These are phyloP conservation scores for Hirschfeldia incana DNA, from an alignment of 345 rosid species.

Conservation along the genomic window DNA sequence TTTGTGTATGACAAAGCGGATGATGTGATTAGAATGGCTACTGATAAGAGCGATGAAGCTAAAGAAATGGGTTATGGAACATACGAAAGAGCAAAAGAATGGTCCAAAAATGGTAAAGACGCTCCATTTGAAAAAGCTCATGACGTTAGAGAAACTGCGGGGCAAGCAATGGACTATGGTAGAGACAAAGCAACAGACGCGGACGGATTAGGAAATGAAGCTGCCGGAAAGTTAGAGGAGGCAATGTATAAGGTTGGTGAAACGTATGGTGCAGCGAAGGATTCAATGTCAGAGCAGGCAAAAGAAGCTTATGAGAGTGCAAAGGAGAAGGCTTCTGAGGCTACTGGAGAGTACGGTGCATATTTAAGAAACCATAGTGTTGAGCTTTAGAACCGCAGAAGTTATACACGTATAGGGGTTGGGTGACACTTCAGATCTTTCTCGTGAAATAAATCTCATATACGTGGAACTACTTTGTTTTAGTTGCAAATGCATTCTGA, in stretches of 20 bases:
- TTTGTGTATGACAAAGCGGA: slow-evolving; percentile 5
- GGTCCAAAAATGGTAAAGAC: slow-evolving; percentile 26
- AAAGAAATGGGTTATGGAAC: slow-evolving; percentile 18
- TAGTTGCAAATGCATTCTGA: not conserved
- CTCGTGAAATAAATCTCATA: slow-evolving; percentile 7
- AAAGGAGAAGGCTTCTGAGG: slow-evolving; percentile 59
- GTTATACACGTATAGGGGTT: slow-evolving; percentile 4
- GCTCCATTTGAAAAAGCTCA: slow-evolving; percentile 22
- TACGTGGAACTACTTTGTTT: not conserved
- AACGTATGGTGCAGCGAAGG: slow-evolving; percentile 47
- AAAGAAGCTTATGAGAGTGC: slow-evolving; percentile 52
- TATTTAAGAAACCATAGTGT: slow-evolving; percentile 30
- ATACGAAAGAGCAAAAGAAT: slow-evolving; percentile 22
- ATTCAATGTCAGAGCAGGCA: slow-evolving; percentile 30
- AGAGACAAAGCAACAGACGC: slow-evolving; percentile 30
- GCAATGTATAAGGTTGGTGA: slow-evolving; percentile 40
- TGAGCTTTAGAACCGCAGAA: slow-evolving; percentile 28
- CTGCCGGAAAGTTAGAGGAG: slow-evolving; percentile 15
- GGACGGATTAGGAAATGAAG: slow-evolving; percentile 26
- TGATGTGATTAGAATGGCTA: slow-evolving; percentile 26
- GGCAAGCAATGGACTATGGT: slow-evolving; percentile 26
- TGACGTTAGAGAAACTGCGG: slow-evolving; percentile 32
- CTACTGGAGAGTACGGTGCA: slow-evolving; percentile 46
- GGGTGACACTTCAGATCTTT: not conserved
- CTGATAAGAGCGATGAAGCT: slow-evolving; percentile 12